A percentile compares a stretch with the other conserved stretches of the same genome.
These are phyloP conservation scores for Allomyces arbusculus DNA, from an alignment of 192 early-diverging fungal genomes.

Conservation along the genomic window DNA sequence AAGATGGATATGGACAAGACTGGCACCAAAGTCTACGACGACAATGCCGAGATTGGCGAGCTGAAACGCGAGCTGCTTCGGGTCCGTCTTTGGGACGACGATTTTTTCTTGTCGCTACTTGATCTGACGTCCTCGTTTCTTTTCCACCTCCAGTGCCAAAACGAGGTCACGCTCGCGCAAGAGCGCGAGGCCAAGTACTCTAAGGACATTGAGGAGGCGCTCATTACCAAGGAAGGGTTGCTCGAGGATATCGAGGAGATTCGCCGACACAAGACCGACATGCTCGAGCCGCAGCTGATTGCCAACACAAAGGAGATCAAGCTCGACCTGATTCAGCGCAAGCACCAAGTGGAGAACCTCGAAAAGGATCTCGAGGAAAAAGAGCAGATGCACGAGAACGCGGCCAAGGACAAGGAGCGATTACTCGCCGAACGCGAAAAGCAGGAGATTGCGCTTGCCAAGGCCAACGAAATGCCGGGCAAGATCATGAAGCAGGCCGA, in stretches of 20 bases:
- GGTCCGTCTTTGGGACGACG: conserved; percentile 6
- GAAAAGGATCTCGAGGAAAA: conserved; percentile 45
- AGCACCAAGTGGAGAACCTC: conserved; percentile 39
- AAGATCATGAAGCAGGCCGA: conserved; percentile 43
- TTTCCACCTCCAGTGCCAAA: conserved; percentile 20
- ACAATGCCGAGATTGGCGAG: conserved; percentile 36
- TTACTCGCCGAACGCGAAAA: conserved; percentile 33
- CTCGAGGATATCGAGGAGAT: conserved; percentile 38
- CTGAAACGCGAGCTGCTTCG: conserved; percentile 36
- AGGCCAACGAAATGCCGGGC: conserved; percentile 34
- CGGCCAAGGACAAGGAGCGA: conserved; percentile 29
- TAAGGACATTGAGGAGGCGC: conserved; percentile 30
- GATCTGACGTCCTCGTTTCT: conserved; percentile 4
- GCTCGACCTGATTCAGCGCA: conserved; percentile 34
- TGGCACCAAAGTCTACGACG: conserved; percentile 20
- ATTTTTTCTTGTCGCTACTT: conserved; percentile 1
- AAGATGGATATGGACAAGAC: conserved; percentile 29
- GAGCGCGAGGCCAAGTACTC: conserved; percentile 24
- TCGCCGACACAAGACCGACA: conserved; percentile 36
- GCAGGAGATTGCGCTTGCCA: conserved; percentile 22
- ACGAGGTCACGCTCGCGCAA: conserved; percentile 29
- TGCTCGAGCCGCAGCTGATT: conserved; percentile 42
- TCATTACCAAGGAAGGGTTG: conserved; percentile 15
- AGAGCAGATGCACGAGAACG: conserved; percentile 26
- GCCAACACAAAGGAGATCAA: conserved; percentile 38